Evolutionary conservation across 352 stramenopile species (phyloP), one percentile per base, ranked within the genome.

Genomic region (Phytophthora cactorum): DNA sequence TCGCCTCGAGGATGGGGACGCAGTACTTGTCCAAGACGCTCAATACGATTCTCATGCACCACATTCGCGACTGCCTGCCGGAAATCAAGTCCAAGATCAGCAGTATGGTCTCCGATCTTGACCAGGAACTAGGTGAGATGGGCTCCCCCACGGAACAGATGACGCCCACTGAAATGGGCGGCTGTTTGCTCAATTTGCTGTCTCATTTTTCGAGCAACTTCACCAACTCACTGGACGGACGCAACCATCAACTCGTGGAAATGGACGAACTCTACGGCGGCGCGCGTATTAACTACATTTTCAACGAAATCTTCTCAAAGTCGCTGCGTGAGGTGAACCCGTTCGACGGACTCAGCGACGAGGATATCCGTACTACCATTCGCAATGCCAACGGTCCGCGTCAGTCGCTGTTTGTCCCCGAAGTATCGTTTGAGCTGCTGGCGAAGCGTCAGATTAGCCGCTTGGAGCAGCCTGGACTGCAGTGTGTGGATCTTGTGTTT

Each of bases 351-450:
- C 78, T 99, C n/a, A 95, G 85, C 22, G 97, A 99, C 74, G 95
- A 99, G 29, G 98, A 99, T 75, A 99, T 99, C 63, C 95, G 97
- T 49, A 99, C 97, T 14, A 98, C 97, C 3, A 99, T 99, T 72
- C 91, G 93, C 52, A 99, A 99, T 72, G 96, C 97, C 53, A 99
- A 99, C 66, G 97, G 98, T 28, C 98, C 97, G 29, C 87, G 97
- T 12, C 96, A 98, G 46, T 97, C 96, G 65, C 86, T 99, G 9
- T 99, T 99, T 74, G 97, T 99, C 29, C 97, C 98, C 1, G 98
- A 99, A 80, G 97, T 99, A 25, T 97, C 92, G 52, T 99, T 99
- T 72, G 97, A 99, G 69, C 83, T 99, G 55, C 85, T 99, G 10
- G 97, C 99, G 0, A 96, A 98, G 74, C 89, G 96, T 43, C 97